Conservation (phyloP, 1,284 basidiomycete species). For the Trichosporon ovoides region DNA sequence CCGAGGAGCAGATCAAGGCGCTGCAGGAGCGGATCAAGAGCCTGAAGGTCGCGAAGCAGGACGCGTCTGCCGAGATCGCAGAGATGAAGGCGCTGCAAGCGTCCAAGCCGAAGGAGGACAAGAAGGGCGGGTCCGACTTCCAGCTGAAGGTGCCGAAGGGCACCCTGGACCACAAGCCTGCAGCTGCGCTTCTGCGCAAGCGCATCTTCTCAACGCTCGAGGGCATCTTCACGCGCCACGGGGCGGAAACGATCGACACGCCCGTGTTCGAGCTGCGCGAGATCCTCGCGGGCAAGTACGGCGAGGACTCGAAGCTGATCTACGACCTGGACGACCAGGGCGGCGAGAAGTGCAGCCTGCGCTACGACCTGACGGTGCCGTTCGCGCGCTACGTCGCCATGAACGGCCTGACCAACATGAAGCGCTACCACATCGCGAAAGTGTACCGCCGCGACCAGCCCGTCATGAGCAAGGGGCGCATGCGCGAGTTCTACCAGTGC, state of each 20-base stretch:
- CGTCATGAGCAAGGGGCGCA: slow-evolving; percentile 94
- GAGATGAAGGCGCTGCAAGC: slow-evolving; percentile 47
- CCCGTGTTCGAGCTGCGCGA: slow-evolving; percentile 98
- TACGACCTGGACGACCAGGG: slow-evolving; percentile 98
- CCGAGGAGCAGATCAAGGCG: slow-evolving; percentile 38
- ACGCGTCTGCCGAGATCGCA: slow-evolving; percentile 44
- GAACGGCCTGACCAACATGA: slow-evolving; percentile 70
- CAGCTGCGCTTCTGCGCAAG: slow-evolving; percentile 88
- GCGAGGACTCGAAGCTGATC: slow-evolving; percentile 95
- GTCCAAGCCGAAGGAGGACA: slow-evolving; percentile 29
- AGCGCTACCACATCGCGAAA: slow-evolving; percentile 96
- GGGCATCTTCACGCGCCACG: slow-evolving; percentile 80
- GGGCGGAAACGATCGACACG: slow-evolving; percentile 90
- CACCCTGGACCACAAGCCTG: slow-evolving; percentile 89
- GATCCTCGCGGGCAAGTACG: slow-evolving; percentile 90
- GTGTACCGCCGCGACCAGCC: slow-evolving; percentile 96
- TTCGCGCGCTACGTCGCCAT: slow-evolving; percentile 94
- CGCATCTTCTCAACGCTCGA: slow-evolving; percentile 86
- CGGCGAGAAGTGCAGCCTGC: slow-evolving; percentile 89
- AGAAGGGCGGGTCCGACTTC: slow-evolving; percentile 32
- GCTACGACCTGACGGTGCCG: slow-evolving; percentile 97
- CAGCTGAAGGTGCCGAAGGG: slow-evolving; percentile 58
- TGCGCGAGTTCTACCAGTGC: slow-evolving; percentile 98
- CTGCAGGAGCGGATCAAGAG: slow-evolving; percentile 44
- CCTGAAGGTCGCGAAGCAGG: slow-evolving; percentile 45